phyloP scores from a whole-genome alignment of 176 grass and related monocot genomes.

The Cymbopogon citratus region DNA sequence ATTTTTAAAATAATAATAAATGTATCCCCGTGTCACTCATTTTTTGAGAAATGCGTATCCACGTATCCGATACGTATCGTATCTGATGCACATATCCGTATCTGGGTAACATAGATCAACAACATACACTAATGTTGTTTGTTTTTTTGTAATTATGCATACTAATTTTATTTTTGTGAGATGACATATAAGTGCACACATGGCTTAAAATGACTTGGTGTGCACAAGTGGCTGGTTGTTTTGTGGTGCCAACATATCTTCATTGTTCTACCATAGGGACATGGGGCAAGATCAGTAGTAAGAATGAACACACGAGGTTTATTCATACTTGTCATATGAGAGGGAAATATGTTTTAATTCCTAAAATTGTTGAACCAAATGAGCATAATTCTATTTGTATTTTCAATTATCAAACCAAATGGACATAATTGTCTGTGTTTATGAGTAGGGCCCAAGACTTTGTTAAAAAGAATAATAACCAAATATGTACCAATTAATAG shows the following conservation, averaged over 20 bases:
- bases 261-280: background rate
- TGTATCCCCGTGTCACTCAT: no score
- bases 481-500: background rate
- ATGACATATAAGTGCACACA: no score
- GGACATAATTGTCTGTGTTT: background rate
- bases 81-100: no score
- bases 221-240: background rate
- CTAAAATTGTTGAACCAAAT: background rate
- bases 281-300: background rate
- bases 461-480: background rate
- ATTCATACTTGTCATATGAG: background rate
- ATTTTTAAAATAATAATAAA: no score
- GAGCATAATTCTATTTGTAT: background rate
- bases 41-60: no score
- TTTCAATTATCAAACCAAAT: background rate
- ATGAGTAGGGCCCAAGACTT: background rate
- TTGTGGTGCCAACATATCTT: background rate
- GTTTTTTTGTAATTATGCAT: no score
- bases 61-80: no score
- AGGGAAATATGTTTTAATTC: background rate
- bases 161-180: no score
- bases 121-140: no score
- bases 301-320: background rate
- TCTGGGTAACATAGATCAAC: no score
- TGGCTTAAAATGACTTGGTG: no score